phyloP scores from a whole-genome alignment of 1,284 basidiomycete species.

The Pulveroboletus sp. region DNA sequence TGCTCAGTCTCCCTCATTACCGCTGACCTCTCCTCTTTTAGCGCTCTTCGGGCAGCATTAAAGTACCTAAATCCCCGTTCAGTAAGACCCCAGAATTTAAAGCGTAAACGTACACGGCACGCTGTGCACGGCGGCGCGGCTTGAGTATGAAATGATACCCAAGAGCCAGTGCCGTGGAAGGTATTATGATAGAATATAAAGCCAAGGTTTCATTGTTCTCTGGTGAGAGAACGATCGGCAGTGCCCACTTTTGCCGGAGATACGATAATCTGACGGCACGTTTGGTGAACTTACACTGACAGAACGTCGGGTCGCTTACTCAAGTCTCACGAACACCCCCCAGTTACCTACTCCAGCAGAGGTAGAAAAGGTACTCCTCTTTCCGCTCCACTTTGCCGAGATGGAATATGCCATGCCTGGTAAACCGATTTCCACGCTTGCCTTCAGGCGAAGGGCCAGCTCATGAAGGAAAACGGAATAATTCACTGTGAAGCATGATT shows the following conservation, averaged over 20 bases:
- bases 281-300: slow-evolving; percentile 6
- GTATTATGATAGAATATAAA: slow-evolving; percentile 47
- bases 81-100: slow-evolving; percentile 18
- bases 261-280: slow-evolving; percentile 40
- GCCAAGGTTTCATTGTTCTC: slow-evolving; percentile 47
- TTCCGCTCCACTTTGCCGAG: slow-evolving; percentile 37
- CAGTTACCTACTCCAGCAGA: slow-evolving; percentile 34
- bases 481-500: slow-evolving; percentile 35
- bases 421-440: slow-evolving; percentile 37
- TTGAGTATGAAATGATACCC: slow-evolving; percentile 53
- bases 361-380: slow-evolving; percentile 33
- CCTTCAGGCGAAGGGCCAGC: slow-evolving; percentile 37
- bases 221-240: slow-evolving; percentile 56
- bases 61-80: slow-evolving; percentile 50
- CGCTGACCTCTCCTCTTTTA: slow-evolving; percentile 61
- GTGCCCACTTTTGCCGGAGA: slow-evolving; percentile 52
- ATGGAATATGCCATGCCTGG: slow-evolving; percentile 31
- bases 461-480: slow-evolving; percentile 36
- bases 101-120: slow-evolving; percentile 36
- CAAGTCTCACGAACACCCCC: slow-evolving; percentile 37
- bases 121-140: slow-evolving; percentile 46
- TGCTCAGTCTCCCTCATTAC: slow-evolving; percentile 58
- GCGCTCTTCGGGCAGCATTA: slow-evolving; percentile 48
- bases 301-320: slow-evolving; percentile 26
- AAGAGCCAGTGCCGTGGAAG: slow-evolving; percentile 47